These are phyloP conservation scores for Colletotrichum lupini DNA, from an alignment of 2,329 filamentous ascomycete genomes.

Conservation along the genomic window DNA sequence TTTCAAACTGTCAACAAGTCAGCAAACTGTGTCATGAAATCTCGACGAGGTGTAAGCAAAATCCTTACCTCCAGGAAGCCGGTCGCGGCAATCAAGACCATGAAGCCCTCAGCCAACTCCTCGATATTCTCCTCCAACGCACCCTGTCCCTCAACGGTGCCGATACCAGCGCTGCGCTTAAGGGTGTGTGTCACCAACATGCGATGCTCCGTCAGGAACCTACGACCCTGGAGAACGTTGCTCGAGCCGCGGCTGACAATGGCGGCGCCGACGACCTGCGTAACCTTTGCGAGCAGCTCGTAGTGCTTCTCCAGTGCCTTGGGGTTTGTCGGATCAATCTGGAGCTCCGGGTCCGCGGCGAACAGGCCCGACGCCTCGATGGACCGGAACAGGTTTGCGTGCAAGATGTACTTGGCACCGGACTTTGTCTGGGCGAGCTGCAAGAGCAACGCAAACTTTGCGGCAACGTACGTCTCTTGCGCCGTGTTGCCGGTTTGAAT, in stretches of 20 bases:
- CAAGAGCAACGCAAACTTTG: conserved; percentile 84
- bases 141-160: conserved; percentile 54
- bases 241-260: conserved; percentile 85
- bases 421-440: conserved; percentile 84
- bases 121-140: conserved; percentile 71
- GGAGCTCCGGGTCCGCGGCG: conserved; percentile 89
- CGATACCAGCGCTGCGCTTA: conserved; percentile 87
- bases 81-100: conserved; percentile 84
- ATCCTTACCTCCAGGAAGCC: conserved; percentile 83
- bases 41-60: neutral
- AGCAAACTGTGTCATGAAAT: conserved; percentile 11
- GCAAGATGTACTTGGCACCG: conserved; percentile 89
- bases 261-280: conserved; percentile 84
- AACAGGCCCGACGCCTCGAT: conserved; percentile 88
- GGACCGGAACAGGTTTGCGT: conserved; percentile 86
- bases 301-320: conserved; percentile 85
- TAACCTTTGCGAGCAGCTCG: conserved; percentile 80
- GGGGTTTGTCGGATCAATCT: conserved; percentile 78
- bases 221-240: conserved; percentile 82
- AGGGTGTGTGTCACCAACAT: conserved; percentile 88
- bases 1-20: conserved; percentile 50
- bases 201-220: conserved; percentile 85
- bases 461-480: conserved; percentile 67
- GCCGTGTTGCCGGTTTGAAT: conserved; percentile 56
- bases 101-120: conserved; percentile 86